Percentiles rank a stretch among this genome's conserved stretches.
Evolutionary conservation across 1,284 basidiomycete species (phyloP).

Genomic region (Irpex sp.): DNA sequence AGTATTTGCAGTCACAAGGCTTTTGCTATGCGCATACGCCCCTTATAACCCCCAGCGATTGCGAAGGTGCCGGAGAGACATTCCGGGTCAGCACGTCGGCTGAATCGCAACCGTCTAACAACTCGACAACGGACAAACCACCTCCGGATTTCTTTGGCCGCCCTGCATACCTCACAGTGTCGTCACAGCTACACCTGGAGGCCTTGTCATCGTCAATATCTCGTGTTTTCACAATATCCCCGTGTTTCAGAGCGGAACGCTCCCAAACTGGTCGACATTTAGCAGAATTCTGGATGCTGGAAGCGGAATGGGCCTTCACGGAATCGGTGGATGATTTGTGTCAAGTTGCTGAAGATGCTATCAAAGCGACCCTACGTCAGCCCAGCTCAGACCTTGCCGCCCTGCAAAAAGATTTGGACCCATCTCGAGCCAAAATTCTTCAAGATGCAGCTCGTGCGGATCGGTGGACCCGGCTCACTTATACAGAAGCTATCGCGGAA

Average conservation of each 20-base stretch:
- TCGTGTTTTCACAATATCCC: conserved; percentile 88
- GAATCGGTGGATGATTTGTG: conserved; percentile 55
- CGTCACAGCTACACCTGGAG: conserved; percentile 94
- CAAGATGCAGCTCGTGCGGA: conserved; percentile 31
- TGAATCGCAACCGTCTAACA: conserved; percentile 12
- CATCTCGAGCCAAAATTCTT: conserved; percentile 26
- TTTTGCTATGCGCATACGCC: conserved; percentile 85
- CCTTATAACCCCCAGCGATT: conserved; percentile 87
- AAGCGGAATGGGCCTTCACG: conserved; percentile 82
- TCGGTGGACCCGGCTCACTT: conserved; percentile 76
- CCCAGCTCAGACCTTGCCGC: conserved; percentile 32
- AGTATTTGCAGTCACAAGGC: conserved; percentile 53
- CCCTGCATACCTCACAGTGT: conserved; percentile 90
- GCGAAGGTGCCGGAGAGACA: conserved; percentile 96
- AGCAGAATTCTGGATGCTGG: conserved; percentile 98
- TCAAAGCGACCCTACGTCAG: conserved; percentile 44
- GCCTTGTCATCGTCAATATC: conserved; percentile 76
- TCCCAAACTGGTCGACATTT: conserved; percentile 90
- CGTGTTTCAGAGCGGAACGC: conserved; percentile 91
- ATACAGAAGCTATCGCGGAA: conserved; percentile 71
- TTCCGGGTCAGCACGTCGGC: conserved; percentile 60
- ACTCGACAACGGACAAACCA: conserved; percentile 10
- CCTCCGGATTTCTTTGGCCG: conserved; percentile 61
- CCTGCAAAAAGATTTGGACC: conserved; percentile 35
- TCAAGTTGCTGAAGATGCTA: conserved; percentile 64